These are phyloP conservation scores for Graphilbum sp. DNA, from an alignment of 2,329 filamentous ascomycete genomes.

Conservation along the genomic window DNA sequence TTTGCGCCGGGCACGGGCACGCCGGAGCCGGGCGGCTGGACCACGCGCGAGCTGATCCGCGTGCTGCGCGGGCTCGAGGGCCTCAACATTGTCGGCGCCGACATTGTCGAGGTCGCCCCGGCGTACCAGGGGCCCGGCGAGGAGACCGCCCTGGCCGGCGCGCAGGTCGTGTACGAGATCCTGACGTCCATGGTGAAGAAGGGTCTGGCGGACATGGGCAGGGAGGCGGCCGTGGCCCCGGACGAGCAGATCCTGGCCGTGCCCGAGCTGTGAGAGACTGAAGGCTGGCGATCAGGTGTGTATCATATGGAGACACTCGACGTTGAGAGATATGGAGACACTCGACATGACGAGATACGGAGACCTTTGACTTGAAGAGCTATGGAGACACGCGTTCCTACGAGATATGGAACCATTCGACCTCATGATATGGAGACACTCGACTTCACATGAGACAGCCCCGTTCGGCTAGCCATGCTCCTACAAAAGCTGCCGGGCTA, in stretches of 20 bases:
- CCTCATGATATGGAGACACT: too few relatives aligned
- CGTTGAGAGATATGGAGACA: too few relatives aligned
- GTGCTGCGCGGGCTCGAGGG: conserved; percentile 69
- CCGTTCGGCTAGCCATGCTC: too few relatives aligned
- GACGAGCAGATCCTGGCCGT: conserved; percentile 13
- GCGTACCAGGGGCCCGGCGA: conserved; percentile 70
- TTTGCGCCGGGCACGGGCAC: conserved; percentile 49
- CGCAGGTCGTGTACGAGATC: conserved; percentile 77
- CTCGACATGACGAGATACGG: too few relatives aligned
- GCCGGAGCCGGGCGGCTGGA: conserved; percentile 84
- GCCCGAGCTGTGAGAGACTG: not conserved
- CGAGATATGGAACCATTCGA: too few relatives aligned
- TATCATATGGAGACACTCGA: too few relatives aligned
- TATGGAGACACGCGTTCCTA: too few relatives aligned
- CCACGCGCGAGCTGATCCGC: conserved; percentile 69
- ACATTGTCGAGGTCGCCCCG: conserved; percentile 78
- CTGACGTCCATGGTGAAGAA: conserved; percentile 51
- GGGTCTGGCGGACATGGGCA: conserved; percentile 21
- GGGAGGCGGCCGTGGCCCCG: conserved; percentile 12
- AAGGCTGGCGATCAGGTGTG: too few relatives aligned
- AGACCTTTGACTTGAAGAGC: too few relatives aligned
- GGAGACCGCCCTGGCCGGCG: conserved; percentile 66
- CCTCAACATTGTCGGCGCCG: conserved; percentile 74
- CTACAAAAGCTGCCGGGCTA: too few relatives aligned
- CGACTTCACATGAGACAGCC: too few relatives aligned